Base-by-base conservation (phyloP, 768 basidiomycete species). In the Rhizopogon roseolus region DNA sequence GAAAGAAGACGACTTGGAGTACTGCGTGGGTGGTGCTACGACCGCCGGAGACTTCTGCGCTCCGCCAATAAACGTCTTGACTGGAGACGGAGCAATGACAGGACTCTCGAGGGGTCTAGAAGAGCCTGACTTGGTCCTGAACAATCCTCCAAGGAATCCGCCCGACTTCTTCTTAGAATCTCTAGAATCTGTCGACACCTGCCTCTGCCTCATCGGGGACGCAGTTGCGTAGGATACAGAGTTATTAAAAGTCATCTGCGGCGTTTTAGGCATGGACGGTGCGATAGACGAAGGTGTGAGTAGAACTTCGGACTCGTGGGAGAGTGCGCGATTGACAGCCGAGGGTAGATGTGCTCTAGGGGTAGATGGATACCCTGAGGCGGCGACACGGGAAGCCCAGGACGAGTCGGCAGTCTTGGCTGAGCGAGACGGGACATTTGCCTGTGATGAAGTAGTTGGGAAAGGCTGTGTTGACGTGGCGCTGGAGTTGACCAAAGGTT, bases 281-380 rank as follows among this genome's bases (percentile, higher is more conserved):
- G 81, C 80, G 16, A 86, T 75, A 1, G 86, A 86, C 11, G 85
- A 86, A 5, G 85, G 84, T 0, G 85, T 87, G 61, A 75, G 76
- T 36, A 86, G 74, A 38, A 81, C 69, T 52, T 76, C 73, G 8
- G 79, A 76, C 43, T 84, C 84, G 50, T 78, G 71, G 11, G 78
- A 79, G 17, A 69, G 65, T 38, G 67, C 62, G 29, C 71, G 71
- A 40, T 71, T 66, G 19, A 73, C 50, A 14, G 57, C 64, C 36
- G 67, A 54, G 28, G 62, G 55, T 13, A 54, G 41, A 16, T 66
- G 53, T 52, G 56, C 41, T 50, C 64, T 67, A 57, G 70, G 66
- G 5, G 71, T 61, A 17, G 64, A 62, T 11, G 64, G 41, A 53
- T 72, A 66, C 1, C 65, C 72, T 25, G 71, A 57, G n/a, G 56